Evolutionary conservation across 495 filamentous ascomycete species (phyloP).

Genomic region (Trypethelium eluteriae): DNA sequence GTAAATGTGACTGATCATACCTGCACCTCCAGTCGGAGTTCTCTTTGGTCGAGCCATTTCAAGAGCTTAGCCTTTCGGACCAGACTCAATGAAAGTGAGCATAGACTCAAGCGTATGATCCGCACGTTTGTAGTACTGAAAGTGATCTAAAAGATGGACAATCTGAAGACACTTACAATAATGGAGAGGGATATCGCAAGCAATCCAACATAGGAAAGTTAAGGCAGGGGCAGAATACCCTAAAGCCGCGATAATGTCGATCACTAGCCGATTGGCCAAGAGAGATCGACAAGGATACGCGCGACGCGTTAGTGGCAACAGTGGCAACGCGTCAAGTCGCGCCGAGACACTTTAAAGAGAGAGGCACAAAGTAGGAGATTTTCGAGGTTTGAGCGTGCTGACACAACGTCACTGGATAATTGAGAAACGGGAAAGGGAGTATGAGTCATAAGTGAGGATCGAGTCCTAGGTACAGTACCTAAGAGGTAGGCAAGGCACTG

Average conservation of each 20-base stretch:
- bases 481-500: too few species aligned
- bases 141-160: neutral
- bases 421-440: too few species aligned
- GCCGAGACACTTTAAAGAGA: neutral
- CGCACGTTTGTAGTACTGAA: neutral
- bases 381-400: too few species aligned
- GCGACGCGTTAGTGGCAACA: slow-evolving; percentile 7
- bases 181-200: neutral
- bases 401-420: too few species aligned
- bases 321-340: neutral
- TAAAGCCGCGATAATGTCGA: neutral
- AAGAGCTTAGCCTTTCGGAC: neutral
- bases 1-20: neutral
- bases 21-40: neutral
- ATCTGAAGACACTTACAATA: neutral
- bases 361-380: too few species aligned
- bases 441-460: too few species aligned
- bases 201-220: neutral
- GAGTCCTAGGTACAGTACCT: too few species aligned
- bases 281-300: neutral
- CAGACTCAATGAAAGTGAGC: neutral
- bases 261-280: neutral
- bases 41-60: neutral
- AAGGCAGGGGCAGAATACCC: neutral
- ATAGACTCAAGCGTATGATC: too few species aligned